Evolutionary conservation across 495 filamentous ascomycete species (phyloP).

Genomic region (Hyaloscypha finlandica): DNA sequence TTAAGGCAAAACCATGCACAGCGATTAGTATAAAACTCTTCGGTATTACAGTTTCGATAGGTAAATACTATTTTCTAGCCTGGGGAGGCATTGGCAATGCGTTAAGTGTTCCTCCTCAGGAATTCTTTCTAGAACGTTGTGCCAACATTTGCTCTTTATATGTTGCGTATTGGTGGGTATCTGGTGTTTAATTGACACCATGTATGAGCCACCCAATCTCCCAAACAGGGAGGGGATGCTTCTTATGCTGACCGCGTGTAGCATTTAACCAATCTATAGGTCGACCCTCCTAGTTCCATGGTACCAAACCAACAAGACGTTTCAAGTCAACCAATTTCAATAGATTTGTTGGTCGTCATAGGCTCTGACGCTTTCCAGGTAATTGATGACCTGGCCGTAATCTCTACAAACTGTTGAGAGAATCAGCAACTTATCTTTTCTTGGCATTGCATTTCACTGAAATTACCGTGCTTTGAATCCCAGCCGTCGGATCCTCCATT

Average conservation of each 20-base stretch:
- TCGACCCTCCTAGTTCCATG: neutral
- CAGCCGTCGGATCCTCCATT: slow-evolving; percentile 49
- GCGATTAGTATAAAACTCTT: too few relatives aligned
- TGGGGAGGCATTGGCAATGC: neutral
- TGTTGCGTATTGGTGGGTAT: neutral
- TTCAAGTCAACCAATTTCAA: slow-evolving; percentile 24
- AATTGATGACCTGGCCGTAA: slow-evolving; percentile 40
- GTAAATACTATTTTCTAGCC: neutral
- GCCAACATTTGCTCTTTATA: neutral
- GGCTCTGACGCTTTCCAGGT: slow-evolving; percentile 46
- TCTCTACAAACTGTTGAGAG: slow-evolving; percentile 42
- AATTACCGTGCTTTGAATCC: slow-evolving; percentile 48
- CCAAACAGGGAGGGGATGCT: neutral
- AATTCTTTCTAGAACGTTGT: neutral
- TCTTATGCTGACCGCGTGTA: neutral
- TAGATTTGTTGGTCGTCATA: slow-evolving; percentile 50
- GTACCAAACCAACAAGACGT: slow-evolving; percentile 1
- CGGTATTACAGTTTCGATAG: neutral
- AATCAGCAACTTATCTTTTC: slow-evolving; percentile 4
- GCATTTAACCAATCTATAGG: neutral
- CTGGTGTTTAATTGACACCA: neutral
- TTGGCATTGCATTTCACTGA: neutral
- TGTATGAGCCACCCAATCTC: neutral
- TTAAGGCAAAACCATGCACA: too few relatives aligned
- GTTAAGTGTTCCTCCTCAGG: neutral